phyloP scores from a whole-genome alignment of 2,329 filamentous ascomycete species.

The Phialophora chinensis region DNA sequence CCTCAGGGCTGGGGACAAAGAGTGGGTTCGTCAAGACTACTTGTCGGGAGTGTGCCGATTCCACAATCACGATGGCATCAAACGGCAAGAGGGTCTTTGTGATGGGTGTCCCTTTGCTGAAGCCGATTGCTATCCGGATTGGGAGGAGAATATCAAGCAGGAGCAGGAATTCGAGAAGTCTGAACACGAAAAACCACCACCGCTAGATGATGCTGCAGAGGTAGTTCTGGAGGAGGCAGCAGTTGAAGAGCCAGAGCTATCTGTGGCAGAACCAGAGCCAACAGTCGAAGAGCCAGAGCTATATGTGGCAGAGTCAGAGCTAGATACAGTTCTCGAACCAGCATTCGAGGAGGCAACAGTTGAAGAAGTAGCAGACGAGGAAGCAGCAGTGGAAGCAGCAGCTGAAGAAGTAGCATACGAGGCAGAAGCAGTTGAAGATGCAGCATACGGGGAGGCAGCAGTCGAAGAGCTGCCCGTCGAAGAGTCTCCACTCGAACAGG shows the following conservation, averaged over 20 bases:
- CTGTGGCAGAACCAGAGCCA: not conserved
- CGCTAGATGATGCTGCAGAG: not conserved
- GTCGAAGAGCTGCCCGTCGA: not conserved
- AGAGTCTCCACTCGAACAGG: not conserved
- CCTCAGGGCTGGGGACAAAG: constrained; percentile 23
- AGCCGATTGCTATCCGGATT: constrained; percentile 33
- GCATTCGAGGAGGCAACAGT: not conserved
- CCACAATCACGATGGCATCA: constrained; percentile 32
- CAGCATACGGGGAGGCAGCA: not conserved
- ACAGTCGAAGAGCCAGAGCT: not conserved
- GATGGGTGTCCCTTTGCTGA: constrained; percentile 33
- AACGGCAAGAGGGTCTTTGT: constrained; percentile 18
- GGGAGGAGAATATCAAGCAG: constrained; percentile 19
- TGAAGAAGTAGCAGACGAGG: not conserved
- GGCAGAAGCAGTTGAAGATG: not conserved
- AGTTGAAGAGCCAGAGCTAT: not conserved
- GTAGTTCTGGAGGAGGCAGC: not conserved
- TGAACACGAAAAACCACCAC: not conserved
- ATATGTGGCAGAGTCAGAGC: not conserved
- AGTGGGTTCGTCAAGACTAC: constrained; percentile 33
- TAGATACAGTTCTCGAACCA: not conserved
- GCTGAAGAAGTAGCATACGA: too few species aligned
- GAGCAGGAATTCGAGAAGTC: not conserved
- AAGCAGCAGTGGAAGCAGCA: too few species aligned
- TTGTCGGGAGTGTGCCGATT: constrained; percentile 30